Evolutionary conservation across 1,139 yeast genomes (phyloP).

Genomic region (Suhomyces bribrorum): DNA sequence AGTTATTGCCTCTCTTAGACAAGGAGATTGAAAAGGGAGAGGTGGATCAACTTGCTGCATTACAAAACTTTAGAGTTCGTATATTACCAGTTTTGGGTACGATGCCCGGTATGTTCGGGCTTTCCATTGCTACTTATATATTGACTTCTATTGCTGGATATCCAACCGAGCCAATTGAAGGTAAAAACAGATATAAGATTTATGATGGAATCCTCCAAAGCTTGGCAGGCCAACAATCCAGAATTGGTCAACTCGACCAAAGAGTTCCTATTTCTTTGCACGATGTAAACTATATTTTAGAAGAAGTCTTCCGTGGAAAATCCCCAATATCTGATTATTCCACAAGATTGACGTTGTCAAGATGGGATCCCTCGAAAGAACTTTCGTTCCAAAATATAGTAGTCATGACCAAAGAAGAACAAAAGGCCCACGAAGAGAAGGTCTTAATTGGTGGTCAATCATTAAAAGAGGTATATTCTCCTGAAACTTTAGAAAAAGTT

Average conservation of each 20-base stretch:
- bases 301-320: conserved; percentile 90
- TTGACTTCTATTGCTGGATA: conserved; percentile 82
- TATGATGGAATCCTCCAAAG: conserved; percentile 83
- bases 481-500: conserved; percentile 60
- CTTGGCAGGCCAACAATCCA: conserved; percentile 81
- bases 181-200: conserved; percentile 81
- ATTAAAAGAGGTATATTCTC: conserved; percentile 63
- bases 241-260: conserved; percentile 70
- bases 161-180: conserved; percentile 85
- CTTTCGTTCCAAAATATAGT: conserved; percentile 74
- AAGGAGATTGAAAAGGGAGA: conserved; percentile 77
- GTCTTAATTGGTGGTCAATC: conserved; percentile 66
- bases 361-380: conserved; percentile 73
- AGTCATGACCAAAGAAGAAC: conserved; percentile 87
- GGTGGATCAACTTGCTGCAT: conserved; percentile 83
- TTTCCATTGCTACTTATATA: conserved; percentile 82
- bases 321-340: conserved; percentile 86
- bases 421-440: conserved; percentile 69
- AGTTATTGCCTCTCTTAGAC: conserved; percentile 77
- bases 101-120: conserved; percentile 94
- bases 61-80: conserved; percentile 87
- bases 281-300: conserved; percentile 84
- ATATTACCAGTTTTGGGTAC: conserved; percentile 94
- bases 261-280: conserved; percentile 68
- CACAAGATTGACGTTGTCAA: conserved; percentile 72